Evolutionary conservation across 306 rosid genomes (phyloP), one percentile per base, ranked within the genome.

Genomic region (Cucurbita pepo): DNA sequence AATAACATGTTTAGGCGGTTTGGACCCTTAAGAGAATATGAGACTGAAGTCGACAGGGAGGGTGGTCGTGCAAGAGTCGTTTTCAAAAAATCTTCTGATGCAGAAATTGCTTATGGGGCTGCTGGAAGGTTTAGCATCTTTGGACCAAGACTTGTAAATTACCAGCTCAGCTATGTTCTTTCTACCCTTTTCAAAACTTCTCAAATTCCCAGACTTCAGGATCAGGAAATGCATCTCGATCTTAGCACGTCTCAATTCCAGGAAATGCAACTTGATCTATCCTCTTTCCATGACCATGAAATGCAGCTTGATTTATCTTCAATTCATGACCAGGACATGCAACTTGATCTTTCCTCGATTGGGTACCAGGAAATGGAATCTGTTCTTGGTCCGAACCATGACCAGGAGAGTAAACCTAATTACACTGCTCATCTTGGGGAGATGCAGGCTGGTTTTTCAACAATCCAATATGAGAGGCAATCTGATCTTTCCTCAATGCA

Each of bases 11-110:
- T 94, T 82, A 86, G 79, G 88, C 90, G 88, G 41, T 94, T 94
- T 84, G 98, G 98, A 75, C 92, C 97, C n/a, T 77, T 94, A 12
- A 87, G 82, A 83, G 95, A 89, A 81, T 82, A 85, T 62, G 97
- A 94, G 82, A 94, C 98, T 61, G 98, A 90, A 82, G 97, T 94
- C 54, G 97, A 90, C 79, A 83, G 89, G 45, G 83, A 89, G 77
- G 87, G 88, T 74, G 84, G 97, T 73, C 95, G 96, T 70, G 98
- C 98, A 10, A 87, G 96, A 83, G 98, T 94, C 75, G 87, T 94
- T 75, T 94, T 90, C 63, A 94, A 90, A 80, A 89, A 78, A 79
- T 75, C 85, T 77, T 70, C 85, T 57, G 97, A 94, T 84, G 98
- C 95, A 13, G 98, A 94, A 82, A 84, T 87, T 60, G 97, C 98